Evolutionary conservation across 2,329 filamentous ascomycete genomes (phyloP).

Genomic region (Aureobasidium melanogenum): DNA sequence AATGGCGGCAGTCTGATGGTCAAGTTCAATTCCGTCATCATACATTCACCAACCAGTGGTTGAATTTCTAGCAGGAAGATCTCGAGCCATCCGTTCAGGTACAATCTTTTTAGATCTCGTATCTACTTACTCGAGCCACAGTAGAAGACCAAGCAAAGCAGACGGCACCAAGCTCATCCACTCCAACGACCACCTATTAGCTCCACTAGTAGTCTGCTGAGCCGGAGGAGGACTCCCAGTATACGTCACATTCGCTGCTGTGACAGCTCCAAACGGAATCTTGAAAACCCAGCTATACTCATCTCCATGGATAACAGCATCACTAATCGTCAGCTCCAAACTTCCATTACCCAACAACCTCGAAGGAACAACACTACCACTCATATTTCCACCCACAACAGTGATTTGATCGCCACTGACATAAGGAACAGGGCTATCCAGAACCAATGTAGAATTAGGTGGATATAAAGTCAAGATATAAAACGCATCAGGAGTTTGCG

Average conservation of each 20-base stretch:
- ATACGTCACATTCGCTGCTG: not conserved
- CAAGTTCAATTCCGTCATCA: too few species aligned
- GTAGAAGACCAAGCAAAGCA: not conserved
- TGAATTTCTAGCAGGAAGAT: too few species aligned
- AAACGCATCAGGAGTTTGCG: slow-evolving; percentile 44
- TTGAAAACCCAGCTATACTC: slow-evolving; percentile 37
- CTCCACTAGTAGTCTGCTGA: not conserved
- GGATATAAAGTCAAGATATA: slow-evolving; percentile 41
- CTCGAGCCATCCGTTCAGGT: too few species aligned
- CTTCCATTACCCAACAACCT: slow-evolving; percentile 21
- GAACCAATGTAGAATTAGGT: slow-evolving; percentile 32
- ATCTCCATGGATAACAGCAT: slow-evolving; percentile 28
- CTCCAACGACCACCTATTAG: not conserved
- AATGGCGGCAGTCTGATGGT: too few species aligned
- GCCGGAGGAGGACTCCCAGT: not conserved
- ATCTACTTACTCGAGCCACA: not conserved
- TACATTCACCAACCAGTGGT: too few species aligned
- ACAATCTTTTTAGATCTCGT: not conserved
- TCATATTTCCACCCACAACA: slow-evolving; percentile 32
- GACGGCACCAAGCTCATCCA: not conserved
- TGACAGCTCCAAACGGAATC: slow-evolving; percentile 23
- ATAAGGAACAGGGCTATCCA: slow-evolving; percentile 39
- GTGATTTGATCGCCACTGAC: slow-evolving; percentile 39
- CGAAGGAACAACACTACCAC: slow-evolving; percentile 22
- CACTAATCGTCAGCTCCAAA: slow-evolving; percentile 26